Evolutionary conservation across 495 filamentous ascomycete genomes (phyloP), one percentile per base, ranked within the genome.

Genomic region (Tuber calosporum): DNA sequence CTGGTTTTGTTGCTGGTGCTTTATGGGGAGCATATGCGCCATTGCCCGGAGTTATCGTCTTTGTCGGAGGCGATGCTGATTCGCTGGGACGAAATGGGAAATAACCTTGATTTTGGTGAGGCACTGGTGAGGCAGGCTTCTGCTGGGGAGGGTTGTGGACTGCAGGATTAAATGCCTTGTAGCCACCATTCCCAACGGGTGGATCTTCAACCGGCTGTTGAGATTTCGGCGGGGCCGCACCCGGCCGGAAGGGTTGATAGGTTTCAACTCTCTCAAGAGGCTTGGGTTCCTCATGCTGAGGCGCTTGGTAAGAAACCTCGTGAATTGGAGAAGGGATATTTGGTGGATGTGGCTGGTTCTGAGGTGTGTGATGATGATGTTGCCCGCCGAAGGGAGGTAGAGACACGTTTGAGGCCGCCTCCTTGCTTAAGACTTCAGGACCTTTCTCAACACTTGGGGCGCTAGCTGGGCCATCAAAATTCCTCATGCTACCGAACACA

Each of bases 191-290:
- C 4, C 30, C 69, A 37, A 48, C 19, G 37, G 19, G 11, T 17
- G 7, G 40, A 66, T 67, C 62, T 36, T 30, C 42, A 37, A 58
- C 39, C 22, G 30, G 69, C 68, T 36, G 71, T 45, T 68, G 40
- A 68, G 43, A 48, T 22, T 58, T 38, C 20, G 9, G 22, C 11
- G 66, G 45, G 36, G 66, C 66, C 20, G 36, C 34, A 13, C 34
- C 75, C 4, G 75, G 71, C 17, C 40, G 70, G 72, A 78, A 78
- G 2, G 78, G 77, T 26, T 73, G 72, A 72, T 79, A 80, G 8
- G 67, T 37, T 17, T 70, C 70, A 8, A 62, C 58, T 43, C 73
- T 68, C 38, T 71, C 69, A 15, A 41, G 68, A 17, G 38, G 66
- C 22, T 69, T 66, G 20, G 62, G 38, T 7, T 69, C 37, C 7